Evolutionary conservation across 441 rosid species (phyloP), one percentile per base, ranked within the genome.

Genomic region (Erysimum pusillum): DNA sequence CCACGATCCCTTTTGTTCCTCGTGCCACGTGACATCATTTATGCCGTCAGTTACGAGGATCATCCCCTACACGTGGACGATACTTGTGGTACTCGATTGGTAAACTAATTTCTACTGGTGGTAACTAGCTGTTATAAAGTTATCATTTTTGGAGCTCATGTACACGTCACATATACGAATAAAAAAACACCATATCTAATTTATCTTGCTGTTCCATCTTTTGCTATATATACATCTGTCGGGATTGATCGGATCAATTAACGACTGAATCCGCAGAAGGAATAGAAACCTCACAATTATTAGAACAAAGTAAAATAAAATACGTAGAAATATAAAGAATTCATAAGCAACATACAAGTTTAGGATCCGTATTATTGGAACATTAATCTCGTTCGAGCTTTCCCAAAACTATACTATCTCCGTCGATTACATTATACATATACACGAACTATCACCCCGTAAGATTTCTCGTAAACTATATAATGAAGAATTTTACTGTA

Each of bases 1-100:
- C 73, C 82, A 75, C 82, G 64, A 70, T 58, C 59, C 76, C 75
- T 69, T 79, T 70, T 53, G 63, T 51, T 49, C 6, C 31, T 58
- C 22, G 31, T 69, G 62, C 58, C 79, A 79, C 69, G 76, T 75
- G 63, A 42, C 52, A 12, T 14, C 9, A 59, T 71, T 66, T 28
- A 36, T 56, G 65, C 76, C 76, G 76, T 70, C 73, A 46, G 76
- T 79, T 67, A 75, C 76, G 38, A 72, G 35, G 65, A 59, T 73
- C 62, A 9, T 32, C 2, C 54, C 57, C 10, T 34, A 28, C 69
- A 72, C 77, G 77, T 78, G 69, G 57, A 14, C 15, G 36, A 66
- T 66, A 57, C 57, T 66, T 41, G 63, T 71, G 53, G 62, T 52
- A 31, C 62, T 65, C 54, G 15, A 20, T 34, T 62, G 65, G 71